Conservation (phyloP, 768 basidiomycete genomes). For the Termitomyces heimii region DNA sequence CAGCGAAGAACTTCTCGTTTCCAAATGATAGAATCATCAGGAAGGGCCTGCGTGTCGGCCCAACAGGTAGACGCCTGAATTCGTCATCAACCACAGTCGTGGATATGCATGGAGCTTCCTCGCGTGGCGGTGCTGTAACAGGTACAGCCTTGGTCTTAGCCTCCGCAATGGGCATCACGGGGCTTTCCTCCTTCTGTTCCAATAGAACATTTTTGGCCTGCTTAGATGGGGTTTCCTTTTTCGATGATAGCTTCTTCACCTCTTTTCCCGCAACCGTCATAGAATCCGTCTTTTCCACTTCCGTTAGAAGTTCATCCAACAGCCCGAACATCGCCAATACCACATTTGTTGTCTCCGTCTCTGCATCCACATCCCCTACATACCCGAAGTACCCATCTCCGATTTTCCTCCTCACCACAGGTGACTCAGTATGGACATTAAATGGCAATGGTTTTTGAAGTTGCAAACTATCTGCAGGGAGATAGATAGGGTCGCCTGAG, state of each 20-base stretch:
- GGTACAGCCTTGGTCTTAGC: background rate
- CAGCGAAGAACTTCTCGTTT: conserved; percentile 10
- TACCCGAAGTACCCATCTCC: conserved; percentile 31
- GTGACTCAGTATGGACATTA: conserved; percentile 21
- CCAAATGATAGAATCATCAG: conserved; percentile 15
- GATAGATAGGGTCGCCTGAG: conserved; percentile 17
- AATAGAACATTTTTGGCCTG: background rate
- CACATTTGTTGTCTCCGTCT: conserved; percentile 25
- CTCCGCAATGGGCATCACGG: background rate
- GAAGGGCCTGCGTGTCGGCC: conserved; percentile 12
- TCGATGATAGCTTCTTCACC: background rate
- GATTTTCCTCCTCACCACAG: conserved; percentile 23
- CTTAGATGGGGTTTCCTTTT: background rate
- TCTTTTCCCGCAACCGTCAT: too few species aligned
- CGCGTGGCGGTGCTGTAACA: background rate
- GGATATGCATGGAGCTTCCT: background rate
- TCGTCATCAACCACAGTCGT: background rate
- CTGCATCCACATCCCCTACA: conserved; percentile 38
- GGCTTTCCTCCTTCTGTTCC: background rate
- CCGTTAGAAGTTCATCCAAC: conserved; percentile 14
- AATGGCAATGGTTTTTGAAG: conserved; percentile 1
- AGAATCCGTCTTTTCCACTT: background rate
- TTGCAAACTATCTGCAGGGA: conserved; percentile 8
- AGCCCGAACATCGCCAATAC: conserved; percentile 32
- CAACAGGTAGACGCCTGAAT: background rate